Evolutionary conservation across 2,329 filamentous ascomycete species (phyloP), one percentile per base, ranked within the genome.

Genomic region (Penicillium verrucosum): DNA sequence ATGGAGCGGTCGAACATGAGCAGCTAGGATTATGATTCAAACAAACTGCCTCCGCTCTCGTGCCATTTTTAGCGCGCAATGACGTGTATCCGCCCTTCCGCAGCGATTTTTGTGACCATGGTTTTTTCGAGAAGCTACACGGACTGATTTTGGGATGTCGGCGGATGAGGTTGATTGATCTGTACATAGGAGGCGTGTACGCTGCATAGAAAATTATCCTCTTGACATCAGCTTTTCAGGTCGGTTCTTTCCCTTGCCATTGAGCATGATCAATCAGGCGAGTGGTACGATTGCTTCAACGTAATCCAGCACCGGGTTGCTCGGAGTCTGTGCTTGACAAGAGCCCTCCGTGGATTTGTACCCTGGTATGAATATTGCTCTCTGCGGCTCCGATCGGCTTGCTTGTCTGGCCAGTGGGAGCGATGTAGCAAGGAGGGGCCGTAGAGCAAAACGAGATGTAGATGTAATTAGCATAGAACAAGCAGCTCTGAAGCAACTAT

Each of bases 171-270:
- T 64, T 57, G 42, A 52, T 63, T 56, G 54, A 60, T 64, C 56
- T 67, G 65, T 67, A 67, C 61, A 67, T 67, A 67, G 58, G 59
- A 65, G 56, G 52, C 57, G 47, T 66, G 64, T 67, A 66, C 61
- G 61, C 61, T 65, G 64, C 64, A 66, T 67, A 64, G 62, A 59
- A 65, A 59, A 60, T 46, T 44, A 57, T 57, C 43, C 53, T 64
- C 56, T 53, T 63, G 36, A 52, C 27, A 51, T 40, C 44, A 11
- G 23, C 12, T 51, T 51, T 47, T 51, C 16, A 16, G 16, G 10
- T 11, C 14, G 36, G 21, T 37, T 21, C 11, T 38, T 38, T 5
- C n/a, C 12, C n/a, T 10, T 53, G 30, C 16, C 30, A 23, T 25
- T n/a, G 53, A 45, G 14, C 30, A 36, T 21, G 30, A n/a, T 51